Evolutionary conservation across 441 rosid species (phyloP), one percentile per base, ranked within the genome.

Genomic region (Corymbia calophylla): DNA sequence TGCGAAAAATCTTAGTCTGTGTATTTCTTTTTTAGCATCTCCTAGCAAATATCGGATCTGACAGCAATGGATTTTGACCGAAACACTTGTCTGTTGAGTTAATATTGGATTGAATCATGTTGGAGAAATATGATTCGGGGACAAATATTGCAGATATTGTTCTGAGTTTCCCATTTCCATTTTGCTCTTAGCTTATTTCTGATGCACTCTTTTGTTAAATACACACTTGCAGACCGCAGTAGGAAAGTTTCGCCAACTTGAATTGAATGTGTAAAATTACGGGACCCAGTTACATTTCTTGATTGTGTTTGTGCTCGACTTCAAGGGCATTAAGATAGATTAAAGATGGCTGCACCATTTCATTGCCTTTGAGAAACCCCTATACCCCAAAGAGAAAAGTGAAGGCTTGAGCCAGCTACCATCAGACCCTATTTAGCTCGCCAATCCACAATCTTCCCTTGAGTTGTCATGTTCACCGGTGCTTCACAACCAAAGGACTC

Each of bases 401-500:
- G 51, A 73, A 66, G 44, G 44, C 77, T 8, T 17, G 77, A 66
- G 77, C 77, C 77, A 66, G 77, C 77, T 66, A 66, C 77, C 77
- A 31, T 73, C 29, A 23, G 51, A 39, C 27, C 84, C 84, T 39
- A 39, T 86, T 53, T 86, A n/a, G 62, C 48, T 44, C 32, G 60
- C 88, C 58, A 53, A 60, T 25, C 62, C 3, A n/a, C 18, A 32
- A 13, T 35, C 44, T 86, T 73, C 29, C 5, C 4, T 39, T n/a
- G 23, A 39, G 84, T 73, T 73, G 84, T 68, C 85, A 18, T 44
- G 55, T 86, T 32, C 19, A 80, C 31, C 7, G 86, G 66, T 48
- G 82, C 92, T 92, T 94, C 55, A 93, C 92, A 21, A 90, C 94
- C 27, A 95, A 55, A 31, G 96, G 92, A 89, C 95, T 96, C 87